Evolutionary conservation across 345 rosid species (phyloP), one percentile per base, ranked within the genome.

Genomic region (Lepidium sativum): DNA sequence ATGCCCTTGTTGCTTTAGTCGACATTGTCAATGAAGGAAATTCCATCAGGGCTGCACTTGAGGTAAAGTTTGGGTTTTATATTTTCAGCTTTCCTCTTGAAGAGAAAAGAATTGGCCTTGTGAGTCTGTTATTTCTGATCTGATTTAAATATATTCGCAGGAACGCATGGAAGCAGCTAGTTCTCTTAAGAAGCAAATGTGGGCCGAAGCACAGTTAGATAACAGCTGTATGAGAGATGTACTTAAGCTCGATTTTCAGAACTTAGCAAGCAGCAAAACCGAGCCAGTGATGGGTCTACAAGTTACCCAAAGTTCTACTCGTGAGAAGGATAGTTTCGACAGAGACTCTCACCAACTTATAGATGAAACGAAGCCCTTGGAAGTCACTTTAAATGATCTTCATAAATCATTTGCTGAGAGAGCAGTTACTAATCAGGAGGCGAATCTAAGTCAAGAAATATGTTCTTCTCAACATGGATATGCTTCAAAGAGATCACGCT

Each of bases 151-250:
- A 15, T 71, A 63, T 68, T 72, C 23, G 48, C 88, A 95, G 99
- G 99, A 95, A 35, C 98, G 99, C 37, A 65, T 95, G 83, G 99
- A 95, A 79, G 96, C 94, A 39, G 94, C 99, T 71, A 91, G 82
- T 82, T 80, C 96, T 79, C 90, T 95, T 69, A 95, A 95, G 79
- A 95, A 87, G 73, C 98, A 95, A 75, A 91, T 95, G 91, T 95
- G 95, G 99, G 85, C 87, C 5, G 99, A 91, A 81, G 96, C 95
- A 43, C 99, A 95, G 56, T 74, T 85, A 72, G 99, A 91, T 77
- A 91, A 80, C 76, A 83, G 84, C 81, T 85, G 91, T 37, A 68
- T 85, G 80, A 91, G 83, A 75, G 98, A 87, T 73, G 94, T 86
- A 33, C 72, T 67, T 49, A 88, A 81, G 76, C 49, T 85, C 60